These are phyloP conservation scores for Meyerozyma elateridarum DNA, from an alignment of 1,139 yeast species.

Conservation along the genomic window DNA sequence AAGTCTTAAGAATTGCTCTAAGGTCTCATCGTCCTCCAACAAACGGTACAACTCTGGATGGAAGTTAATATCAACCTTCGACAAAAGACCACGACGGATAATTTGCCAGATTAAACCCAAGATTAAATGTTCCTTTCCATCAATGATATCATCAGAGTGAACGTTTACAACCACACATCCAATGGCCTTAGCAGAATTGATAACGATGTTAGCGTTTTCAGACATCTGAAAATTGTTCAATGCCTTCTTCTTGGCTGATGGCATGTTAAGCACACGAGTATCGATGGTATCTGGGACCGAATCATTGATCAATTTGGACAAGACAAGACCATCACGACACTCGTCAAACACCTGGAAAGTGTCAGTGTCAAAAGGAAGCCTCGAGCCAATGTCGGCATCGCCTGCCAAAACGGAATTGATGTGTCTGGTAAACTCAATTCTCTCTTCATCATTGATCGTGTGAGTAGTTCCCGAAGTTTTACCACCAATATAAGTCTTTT, in stretches of 20 bases:
- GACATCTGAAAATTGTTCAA: slow-evolving; percentile 92
- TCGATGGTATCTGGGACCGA: slow-evolving; percentile 98
- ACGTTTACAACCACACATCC: slow-evolving; percentile 98
- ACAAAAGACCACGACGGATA: slow-evolving; percentile 88
- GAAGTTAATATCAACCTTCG: slow-evolving; percentile 90
- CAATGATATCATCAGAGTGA: slow-evolving; percentile 94
- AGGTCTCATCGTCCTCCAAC: slow-evolving; percentile 92
- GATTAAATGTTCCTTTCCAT: slow-evolving; percentile 93
- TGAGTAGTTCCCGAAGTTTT: slow-evolving; percentile 91
- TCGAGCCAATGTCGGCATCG: slow-evolving; percentile 78
- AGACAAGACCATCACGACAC: slow-evolving; percentile 90
- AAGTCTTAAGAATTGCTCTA: slow-evolving; percentile 90
- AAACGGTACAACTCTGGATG: slow-evolving; percentile 96
- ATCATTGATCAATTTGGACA: slow-evolving; percentile 91
- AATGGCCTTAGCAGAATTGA: slow-evolving; percentile 97
- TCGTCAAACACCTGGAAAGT: slow-evolving; percentile 95
- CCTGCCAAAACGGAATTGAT: slow-evolving; percentile 89
- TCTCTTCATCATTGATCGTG: slow-evolving; percentile 94
- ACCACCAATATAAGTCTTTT: slow-evolving; percentile 76
- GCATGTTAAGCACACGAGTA: slow-evolving; percentile 90
- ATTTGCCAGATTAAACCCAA: slow-evolving; percentile 98
- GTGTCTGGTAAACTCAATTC: slow-evolving; percentile 92
- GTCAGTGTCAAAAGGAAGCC: slow-evolving; percentile 91
- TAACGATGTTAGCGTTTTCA: slow-evolving; percentile 95
- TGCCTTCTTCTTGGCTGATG: slow-evolving; percentile 68